A percentile compares a stretch with the other conserved stretches of the same genome.
Evolutionary conservation across 164 flowering plant genomes (phyloP).

Genomic region (Vitis amurensis): DNA sequence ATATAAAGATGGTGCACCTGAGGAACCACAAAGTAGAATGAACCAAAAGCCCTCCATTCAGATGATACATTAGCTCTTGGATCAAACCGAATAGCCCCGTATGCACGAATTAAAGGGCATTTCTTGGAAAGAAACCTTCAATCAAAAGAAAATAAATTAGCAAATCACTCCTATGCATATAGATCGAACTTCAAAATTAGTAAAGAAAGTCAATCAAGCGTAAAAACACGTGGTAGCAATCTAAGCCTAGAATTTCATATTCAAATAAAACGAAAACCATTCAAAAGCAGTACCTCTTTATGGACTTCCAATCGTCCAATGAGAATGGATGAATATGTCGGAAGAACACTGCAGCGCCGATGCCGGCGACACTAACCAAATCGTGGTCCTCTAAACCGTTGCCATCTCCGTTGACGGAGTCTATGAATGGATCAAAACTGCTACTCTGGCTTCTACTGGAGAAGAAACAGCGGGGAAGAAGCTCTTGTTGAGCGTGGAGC

Average conservation of each 20-base stretch:
- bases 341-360: conserved; percentile 89
- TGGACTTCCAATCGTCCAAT: conserved; percentile 72
- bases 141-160: conserved; percentile 1
- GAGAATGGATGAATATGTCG: conserved; percentile 60
- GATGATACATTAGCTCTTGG: conserved; percentile 50
- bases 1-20: conserved; percentile 45
- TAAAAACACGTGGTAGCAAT: background rate
- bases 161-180: too few species aligned
- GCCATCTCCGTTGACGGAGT: conserved; percentile 30
- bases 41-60: conserved; percentile 89
- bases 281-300: conserved; percentile 56
- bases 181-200: too few species aligned
- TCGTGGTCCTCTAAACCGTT: conserved; percentile 11
- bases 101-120: conserved; percentile 86
- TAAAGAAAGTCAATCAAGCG: conserved; percentile 1
- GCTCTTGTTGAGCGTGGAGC: conserved; percentile 64
- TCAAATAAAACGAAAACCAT: too few species aligned
- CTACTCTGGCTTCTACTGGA: conserved; percentile 50
- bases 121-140: conserved; percentile 77
- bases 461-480: conserved; percentile 79
- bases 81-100: conserved; percentile 96
- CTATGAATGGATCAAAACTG: conserved; percentile 15
- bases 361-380: conserved; percentile 77
- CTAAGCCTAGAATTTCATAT: too few species aligned
- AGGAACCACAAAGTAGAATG: conserved; percentile 87